A percentile compares a stretch with the other conserved stretches of the same genome.
Evolutionary conservation across 148 eudicot genomes (phyloP).

Genomic region (Fagopyrum tataricum): DNA sequence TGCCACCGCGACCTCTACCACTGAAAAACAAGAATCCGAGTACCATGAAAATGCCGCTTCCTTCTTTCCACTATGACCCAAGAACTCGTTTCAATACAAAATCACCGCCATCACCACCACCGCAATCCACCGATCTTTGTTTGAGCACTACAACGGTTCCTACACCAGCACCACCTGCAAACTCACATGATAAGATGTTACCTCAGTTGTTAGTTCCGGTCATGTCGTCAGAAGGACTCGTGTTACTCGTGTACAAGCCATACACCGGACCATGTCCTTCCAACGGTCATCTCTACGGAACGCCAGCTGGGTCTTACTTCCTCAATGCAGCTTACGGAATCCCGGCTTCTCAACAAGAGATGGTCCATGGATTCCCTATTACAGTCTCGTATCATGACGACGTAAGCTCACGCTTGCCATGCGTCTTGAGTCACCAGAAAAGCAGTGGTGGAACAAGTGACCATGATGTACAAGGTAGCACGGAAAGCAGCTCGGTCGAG

Average conservation of each 20-base stretch:
- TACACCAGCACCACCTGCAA: not conserved
- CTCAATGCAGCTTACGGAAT: not conserved
- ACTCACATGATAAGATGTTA: not conserved
- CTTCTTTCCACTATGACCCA: not conserved
- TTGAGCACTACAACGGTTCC: not conserved
- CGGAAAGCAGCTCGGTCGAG: not conserved
- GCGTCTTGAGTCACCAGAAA: too few species aligned
- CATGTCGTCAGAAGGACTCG: not conserved
- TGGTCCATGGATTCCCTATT: not conserved
- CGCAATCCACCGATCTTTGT: not conserved
- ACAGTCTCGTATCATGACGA: not conserved
- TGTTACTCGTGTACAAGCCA: not conserved
- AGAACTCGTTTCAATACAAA: not conserved
- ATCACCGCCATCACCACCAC: not conserved
- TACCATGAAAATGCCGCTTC: not conserved
- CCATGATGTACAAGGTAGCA: not conserved
- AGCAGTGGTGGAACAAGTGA: not conserved
- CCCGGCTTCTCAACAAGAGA: not conserved
- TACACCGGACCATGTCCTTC: not conserved
- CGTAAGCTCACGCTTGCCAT: too few species aligned
- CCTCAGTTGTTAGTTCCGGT: not conserved
- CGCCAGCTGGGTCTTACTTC: not conserved
- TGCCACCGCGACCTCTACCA: not conserved
- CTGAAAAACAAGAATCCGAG: not conserved
- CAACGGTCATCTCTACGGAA: not conserved